Conservation (phyloP, 768 basidiomycete species). For the Leccinum fibrillosum region DNA sequence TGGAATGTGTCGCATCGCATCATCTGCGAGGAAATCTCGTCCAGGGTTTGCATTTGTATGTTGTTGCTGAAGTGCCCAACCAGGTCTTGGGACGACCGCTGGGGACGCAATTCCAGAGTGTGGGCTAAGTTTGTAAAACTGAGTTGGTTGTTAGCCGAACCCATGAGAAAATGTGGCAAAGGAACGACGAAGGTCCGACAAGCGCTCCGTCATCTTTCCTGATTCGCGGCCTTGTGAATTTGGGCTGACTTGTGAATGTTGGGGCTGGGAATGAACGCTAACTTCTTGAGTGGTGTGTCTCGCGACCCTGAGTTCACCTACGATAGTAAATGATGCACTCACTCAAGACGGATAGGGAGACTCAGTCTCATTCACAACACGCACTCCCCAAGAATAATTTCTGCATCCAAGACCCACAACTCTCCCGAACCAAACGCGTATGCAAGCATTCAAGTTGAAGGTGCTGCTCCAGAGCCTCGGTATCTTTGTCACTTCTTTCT, state of each 20-base stretch:
- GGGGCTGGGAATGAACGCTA: neutral
- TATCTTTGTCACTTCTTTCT: neutral
- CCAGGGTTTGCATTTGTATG: neutral
- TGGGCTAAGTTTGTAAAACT: neutral
- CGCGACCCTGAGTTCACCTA: neutral
- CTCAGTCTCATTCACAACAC: neutral
- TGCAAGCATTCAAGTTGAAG: neutral
- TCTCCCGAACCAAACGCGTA: neutral
- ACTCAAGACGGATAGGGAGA: neutral
- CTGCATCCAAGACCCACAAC: neutral
- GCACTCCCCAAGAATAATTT: neutral
- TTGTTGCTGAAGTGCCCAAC: neutral
- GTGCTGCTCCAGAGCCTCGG: neutral
- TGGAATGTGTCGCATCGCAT: neutral
- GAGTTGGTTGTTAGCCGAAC: neutral
- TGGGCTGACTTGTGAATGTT: neutral
- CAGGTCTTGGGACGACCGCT: neutral
- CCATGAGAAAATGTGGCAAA: neutral
- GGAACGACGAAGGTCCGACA: neutral
- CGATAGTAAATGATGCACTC: neutral
- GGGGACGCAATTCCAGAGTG: neutral
- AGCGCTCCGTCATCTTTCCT: neutral
- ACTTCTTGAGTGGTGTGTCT: neutral
- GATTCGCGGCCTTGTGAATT: neutral
- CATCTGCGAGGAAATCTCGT: neutral